Evolutionary conservation across 768 basidiomycete genomes (phyloP).

Genomic region (Suillus subluteus): DNA sequence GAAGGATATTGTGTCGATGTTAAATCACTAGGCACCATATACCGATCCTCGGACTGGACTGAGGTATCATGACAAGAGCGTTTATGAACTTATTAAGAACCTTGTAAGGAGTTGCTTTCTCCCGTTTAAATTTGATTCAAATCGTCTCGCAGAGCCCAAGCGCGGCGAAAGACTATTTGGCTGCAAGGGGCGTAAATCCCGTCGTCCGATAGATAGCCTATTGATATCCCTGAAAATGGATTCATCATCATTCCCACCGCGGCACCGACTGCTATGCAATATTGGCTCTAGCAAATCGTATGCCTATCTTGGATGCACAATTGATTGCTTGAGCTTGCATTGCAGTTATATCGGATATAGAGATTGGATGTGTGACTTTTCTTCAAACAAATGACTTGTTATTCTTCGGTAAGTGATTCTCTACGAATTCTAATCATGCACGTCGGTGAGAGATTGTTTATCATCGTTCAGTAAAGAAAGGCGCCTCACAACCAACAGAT

Average conservation of each 20-base stretch:
- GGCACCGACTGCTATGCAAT: not conserved
- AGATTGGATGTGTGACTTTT: not conserved
- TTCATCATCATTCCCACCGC: not conserved
- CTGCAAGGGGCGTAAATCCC: slow-evolving; percentile 55
- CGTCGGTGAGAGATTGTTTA: not conserved
- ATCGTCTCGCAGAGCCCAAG: slow-evolving; percentile 55
- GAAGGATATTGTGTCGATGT: not conserved
- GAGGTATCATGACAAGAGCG: slow-evolving; percentile 83
- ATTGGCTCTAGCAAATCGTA: not conserved
- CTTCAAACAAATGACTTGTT: not conserved
- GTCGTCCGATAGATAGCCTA: slow-evolving; percentile 47
- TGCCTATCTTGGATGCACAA: not conserved
- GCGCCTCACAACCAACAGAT: too few relatives aligned
- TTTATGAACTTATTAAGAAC: slow-evolving; percentile 81
- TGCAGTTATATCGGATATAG: not conserved
- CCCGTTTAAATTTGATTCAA: not conserved
- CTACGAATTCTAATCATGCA: not conserved
- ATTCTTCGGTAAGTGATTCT: not conserved
- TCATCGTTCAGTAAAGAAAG: not conserved
- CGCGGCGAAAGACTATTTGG: slow-evolving; percentile 76
- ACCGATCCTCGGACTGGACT: slow-evolving; percentile 82
- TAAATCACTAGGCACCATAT: slow-evolving; percentile 64
- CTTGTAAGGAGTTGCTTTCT: slow-evolving; percentile 48
- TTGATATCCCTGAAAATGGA: not conserved
- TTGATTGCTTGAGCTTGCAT: not conserved